Evolutionary conservation across 192 early-diverging fungal genomes (phyloP), one percentile per base, ranked within the genome.

Genomic region (Rhizophagus clarus): DNA sequence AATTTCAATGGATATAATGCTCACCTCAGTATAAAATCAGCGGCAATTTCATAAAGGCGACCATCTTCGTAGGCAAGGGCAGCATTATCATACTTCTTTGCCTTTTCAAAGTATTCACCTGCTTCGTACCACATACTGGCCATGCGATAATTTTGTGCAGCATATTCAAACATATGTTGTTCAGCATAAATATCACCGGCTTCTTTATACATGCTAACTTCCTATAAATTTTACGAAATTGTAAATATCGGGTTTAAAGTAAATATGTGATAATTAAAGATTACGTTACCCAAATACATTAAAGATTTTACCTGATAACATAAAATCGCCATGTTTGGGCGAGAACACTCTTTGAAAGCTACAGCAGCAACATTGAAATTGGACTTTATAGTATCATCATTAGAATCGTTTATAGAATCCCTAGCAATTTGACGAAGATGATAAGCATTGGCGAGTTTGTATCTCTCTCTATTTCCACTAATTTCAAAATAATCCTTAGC

Each of bases 1-100:
- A 40, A 40, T 40, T 40, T 40, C 3, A 37, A 22, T 26, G 42
- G 42, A 45, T 45, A 11, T 3, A 68, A 15, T 22, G n/a, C 37
- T 76, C 64, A 76, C 75, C 62, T 76, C 64, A 45, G 31, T 37
- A 76, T 64, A 34, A 64, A 76, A 34, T 24, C 20, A 42, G 64
- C 32, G 24, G 34, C 75, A n/a, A 0, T 45, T 10, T 75, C 24
- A 75, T 62, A 61, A 61, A 11, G 26, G 2, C 26, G 15, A 62
- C 60, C 56, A 7, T 75, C 31, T 34, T 56, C 62, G 62, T 75
- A 75, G 17, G 75, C 37, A 4, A 15, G 32, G 26, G 31, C 31
- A 45, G 75, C 61, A 17, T 76, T 24, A 40, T 31, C 22, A 63
- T 76, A 76, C 40, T 76, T 76, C 20, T 76, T 20, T 62, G 32